Evolutionary conservation across 2,329 filamentous ascomycete genomes (phyloP), one percentile per base, ranked within the genome.

Genomic region (Chaetomiaceae sp.): DNA sequence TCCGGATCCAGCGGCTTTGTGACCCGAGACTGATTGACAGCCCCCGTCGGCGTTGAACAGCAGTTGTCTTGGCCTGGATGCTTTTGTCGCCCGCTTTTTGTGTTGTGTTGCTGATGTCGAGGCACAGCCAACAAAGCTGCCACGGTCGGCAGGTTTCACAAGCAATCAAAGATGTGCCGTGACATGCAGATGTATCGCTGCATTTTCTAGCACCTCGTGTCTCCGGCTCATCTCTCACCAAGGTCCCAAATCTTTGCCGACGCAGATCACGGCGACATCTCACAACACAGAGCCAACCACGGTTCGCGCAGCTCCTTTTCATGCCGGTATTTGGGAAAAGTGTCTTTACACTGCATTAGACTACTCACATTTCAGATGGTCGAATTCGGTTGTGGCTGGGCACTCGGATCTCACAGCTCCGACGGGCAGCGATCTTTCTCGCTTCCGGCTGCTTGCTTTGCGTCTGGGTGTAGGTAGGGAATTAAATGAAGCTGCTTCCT

Each of bases 61-160:
- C 23, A 21, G 14, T 21, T 45, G 23, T 18, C 25, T 34, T 34
- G 38, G 37, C 33, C 23, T 1, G 20, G 30, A 13, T 29, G 16
- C 11, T 53, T 48, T 30, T 37, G 16, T 32, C 18, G 30, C 27
- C n/a, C 25, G 34, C 16, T 34, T 46, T 40, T 40, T 43, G 18
- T 37, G 29, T 18, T 37, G 29, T 18, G 52, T 54, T 46, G 27
- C 4, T 18, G 44, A 40, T 41, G 29, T 49, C 36, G 52, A 37
- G 33, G 27, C 51, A 34, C 45, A 21, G 33, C 51, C 46, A 44
- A 23, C 43, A 34, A 29, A 23, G 14, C 18, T 42, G 27, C 18
- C 7, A 32, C 20, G n/a, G 29, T 29, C 23, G 42, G 20, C 43
- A 40, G 42, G 48, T 51, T 48, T 48, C 53, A 55, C 53, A 55